A percentile compares a stretch with the other conserved stretches of the same genome.
Conservation (phyloP, 2,329 filamentous ascomycete genomes). For the Bipolaris sorokiniana region DNA sequence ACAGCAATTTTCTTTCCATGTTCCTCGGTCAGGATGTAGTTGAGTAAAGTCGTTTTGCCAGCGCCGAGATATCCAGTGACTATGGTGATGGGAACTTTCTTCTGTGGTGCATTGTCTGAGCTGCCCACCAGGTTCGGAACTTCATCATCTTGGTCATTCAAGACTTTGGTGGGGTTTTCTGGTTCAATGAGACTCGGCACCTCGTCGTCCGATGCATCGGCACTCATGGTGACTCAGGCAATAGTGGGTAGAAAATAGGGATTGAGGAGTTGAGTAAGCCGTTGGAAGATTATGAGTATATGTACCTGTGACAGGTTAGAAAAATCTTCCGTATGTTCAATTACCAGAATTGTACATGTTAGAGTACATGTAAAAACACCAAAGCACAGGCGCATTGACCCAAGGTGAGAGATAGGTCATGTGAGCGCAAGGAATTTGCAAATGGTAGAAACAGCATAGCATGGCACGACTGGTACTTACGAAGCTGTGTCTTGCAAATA, state of each 20-base stretch:
- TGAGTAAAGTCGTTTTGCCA: slow-evolving; percentile 92
- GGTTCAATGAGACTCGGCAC: slow-evolving; percentile 62
- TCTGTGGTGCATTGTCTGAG: slow-evolving; percentile 56
- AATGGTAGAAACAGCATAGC: not conserved
- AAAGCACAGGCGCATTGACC: not conserved
- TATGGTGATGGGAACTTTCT: slow-evolving; percentile 83
- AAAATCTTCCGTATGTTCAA: not conserved
- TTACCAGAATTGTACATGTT: not conserved
- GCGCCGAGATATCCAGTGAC: slow-evolving; percentile 92
- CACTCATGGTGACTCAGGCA: slow-evolving; percentile 19
- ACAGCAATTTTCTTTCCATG: slow-evolving; percentile 99
- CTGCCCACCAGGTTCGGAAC: slow-evolving; percentile 34
- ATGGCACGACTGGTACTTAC: not conserved
- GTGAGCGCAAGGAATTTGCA: not conserved
- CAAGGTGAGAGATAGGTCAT: not conserved
- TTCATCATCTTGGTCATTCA: slow-evolving; percentile 30
- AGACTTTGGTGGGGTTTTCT: slow-evolving; percentile 27
- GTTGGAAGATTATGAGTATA: not conserved
- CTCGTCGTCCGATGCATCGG: slow-evolving; percentile 40
- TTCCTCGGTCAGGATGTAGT: slow-evolving; percentile 92
- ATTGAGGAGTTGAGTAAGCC: not conserved
- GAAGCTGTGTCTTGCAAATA: not conserved
- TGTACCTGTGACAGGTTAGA: not conserved
- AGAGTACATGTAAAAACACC: not conserved
- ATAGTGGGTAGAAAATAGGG: not conserved